Conservation (phyloP, 23 red algal genomes). For the Gracilaria vermiculophylla region DNA sequence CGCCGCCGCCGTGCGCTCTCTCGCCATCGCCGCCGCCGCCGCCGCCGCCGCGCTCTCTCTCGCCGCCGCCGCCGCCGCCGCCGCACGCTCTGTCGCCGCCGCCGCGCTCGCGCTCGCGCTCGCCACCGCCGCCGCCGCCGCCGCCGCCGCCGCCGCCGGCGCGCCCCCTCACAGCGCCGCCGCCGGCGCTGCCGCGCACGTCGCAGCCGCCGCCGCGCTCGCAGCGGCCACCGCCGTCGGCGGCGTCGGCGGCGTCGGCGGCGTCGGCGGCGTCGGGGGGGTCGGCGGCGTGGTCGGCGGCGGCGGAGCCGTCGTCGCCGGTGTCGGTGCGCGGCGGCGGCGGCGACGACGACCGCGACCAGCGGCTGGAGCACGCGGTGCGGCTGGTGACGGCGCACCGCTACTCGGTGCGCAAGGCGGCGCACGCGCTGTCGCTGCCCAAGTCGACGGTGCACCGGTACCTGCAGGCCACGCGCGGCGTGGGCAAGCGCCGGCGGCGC, state of each 20-base stretch:
- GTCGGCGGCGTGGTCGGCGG: constrained; percentile 19
- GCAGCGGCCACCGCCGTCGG: not conserved
- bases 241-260: not conserved
- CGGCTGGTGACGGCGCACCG: not conserved
- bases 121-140: too few species aligned
- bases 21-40: too few species aligned
- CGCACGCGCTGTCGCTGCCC: constrained; percentile 26
- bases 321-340: not conserved
- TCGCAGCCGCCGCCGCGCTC: not conserved
- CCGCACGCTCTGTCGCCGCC: not conserved
- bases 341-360: constrained; percentile 32
- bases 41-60: not conserved
- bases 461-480: constrained; percentile 41
- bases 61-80: not conserved
- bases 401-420: constrained; percentile 53
- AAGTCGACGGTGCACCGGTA: constrained; percentile 48
- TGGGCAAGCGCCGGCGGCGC: not conserved
- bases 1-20: too few species aligned
- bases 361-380: constrained; percentile 31
- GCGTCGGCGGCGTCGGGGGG: constrained; percentile 7
- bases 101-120: too few species aligned
- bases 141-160: too few species aligned
- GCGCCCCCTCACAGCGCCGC: not conserved
- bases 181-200: not conserved
- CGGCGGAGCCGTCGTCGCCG: not conserved